Evolutionary conservation across 2,329 filamentous ascomycete genomes (phyloP).

Genomic region (Moelleriella libera): DNA sequence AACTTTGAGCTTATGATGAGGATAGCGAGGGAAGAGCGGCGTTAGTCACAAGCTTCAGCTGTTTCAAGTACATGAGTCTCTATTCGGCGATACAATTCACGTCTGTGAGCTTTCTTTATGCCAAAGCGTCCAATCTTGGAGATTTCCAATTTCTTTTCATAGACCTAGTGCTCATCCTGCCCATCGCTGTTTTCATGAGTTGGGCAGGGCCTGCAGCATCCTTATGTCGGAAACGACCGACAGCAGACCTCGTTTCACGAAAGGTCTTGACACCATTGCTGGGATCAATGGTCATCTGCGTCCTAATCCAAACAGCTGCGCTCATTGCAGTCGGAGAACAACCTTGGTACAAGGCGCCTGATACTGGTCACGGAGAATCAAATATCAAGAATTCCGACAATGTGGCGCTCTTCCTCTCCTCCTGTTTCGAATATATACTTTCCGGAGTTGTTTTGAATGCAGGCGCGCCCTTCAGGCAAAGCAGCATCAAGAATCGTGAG

Average conservation of each 20-base stretch:
- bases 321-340: constrained; percentile 66
- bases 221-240: constrained; percentile 74
- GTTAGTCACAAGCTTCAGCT: constrained; percentile 96
- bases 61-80: constrained; percentile 98
- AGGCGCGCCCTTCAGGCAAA: constrained; percentile 79
- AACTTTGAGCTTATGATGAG: not conserved
- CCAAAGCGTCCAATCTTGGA: constrained; percentile 82
- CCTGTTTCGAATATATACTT: constrained; percentile 90
- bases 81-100: constrained; percentile 99
- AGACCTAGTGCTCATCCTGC: constrained; percentile 80
- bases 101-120: constrained; percentile 90
- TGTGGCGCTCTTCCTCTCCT: constrained; percentile 76
- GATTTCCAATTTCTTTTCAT: constrained; percentile 98
- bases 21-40: constrained; percentile 80
- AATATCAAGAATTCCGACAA: constrained; percentile 91
- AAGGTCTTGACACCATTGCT: constrained; percentile 85
- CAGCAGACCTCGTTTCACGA: constrained; percentile 77
- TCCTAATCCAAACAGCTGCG: constrained; percentile 60
- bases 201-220: constrained; percentile 77
- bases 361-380: constrained; percentile 61
- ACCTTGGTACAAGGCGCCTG: constrained; percentile 75
- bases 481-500: constrained; percentile 66
- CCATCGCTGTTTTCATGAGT: constrained; percentile 97
- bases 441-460: constrained; percentile 81
- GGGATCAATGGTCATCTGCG: constrained; percentile 73